A percentile compares a stretch with the other conserved stretches of the same genome.
These are phyloP conservation scores for Alternaria sp. DNA, from an alignment of 2,329 filamentous ascomycete species.

Conservation along the genomic window DNA sequence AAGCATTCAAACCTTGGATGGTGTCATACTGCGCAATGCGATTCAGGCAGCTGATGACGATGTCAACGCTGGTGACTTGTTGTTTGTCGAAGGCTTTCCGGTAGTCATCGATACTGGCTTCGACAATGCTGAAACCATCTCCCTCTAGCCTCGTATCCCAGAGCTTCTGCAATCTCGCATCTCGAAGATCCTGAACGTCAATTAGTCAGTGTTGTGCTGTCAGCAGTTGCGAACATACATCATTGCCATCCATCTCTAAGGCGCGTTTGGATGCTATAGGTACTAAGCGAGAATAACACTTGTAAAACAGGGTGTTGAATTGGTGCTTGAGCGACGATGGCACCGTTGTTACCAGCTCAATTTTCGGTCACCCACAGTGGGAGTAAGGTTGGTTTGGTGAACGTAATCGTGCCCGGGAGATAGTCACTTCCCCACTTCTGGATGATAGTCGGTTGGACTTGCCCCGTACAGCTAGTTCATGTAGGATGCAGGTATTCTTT, in stretches of 20 bases:
- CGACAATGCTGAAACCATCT: conserved; percentile 52
- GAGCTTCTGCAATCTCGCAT: background rate
- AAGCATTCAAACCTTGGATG: conserved; percentile 56
- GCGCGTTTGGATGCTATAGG: background rate
- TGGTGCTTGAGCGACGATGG: background rate
- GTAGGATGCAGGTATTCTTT: background rate
- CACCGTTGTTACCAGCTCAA: background rate
- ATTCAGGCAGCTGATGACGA: conserved; percentile 58
- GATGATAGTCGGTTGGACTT: conserved; percentile 27
- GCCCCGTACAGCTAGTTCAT: conserved; percentile 23
- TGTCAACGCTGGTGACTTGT: conserved; percentile 55
- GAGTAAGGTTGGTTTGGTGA: background rate
- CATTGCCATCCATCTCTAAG: conserved; percentile 4
- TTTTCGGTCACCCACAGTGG: background rate
- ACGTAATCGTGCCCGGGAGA: conserved; percentile 6
- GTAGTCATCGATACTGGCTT: conserved; percentile 59
- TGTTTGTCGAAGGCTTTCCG: conserved; percentile 54
- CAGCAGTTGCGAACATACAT: background rate
- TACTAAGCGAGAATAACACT: background rate
- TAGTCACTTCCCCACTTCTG: conserved; percentile 23
- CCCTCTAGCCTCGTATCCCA: background rate
- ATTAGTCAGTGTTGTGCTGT: background rate
- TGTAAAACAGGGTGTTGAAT: background rate
- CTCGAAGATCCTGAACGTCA: background rate
- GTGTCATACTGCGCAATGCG: conserved; percentile 60